These are phyloP conservation scores for Darksidea phi DNA, from an alignment of 495 filamentous ascomycete species.

Conservation along the genomic window DNA sequence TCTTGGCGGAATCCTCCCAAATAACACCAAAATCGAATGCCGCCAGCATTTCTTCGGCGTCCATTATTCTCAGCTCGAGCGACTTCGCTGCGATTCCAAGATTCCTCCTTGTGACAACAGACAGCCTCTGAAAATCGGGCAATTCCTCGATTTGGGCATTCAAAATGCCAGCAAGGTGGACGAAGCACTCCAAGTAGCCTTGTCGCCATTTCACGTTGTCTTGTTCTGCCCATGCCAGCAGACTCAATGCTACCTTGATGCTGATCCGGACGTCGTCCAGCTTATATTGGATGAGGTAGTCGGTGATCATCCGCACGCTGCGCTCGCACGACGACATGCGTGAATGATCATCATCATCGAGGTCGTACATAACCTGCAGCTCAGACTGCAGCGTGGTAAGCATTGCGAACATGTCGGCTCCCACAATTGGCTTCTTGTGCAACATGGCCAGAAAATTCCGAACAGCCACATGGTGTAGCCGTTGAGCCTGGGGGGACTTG, in stretches of 20 bases:
- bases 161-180: slow-evolving; percentile 67
- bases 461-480: slow-evolving; percentile 37
- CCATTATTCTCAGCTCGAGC: slow-evolving; percentile 60
- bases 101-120: slow-evolving; percentile 62
- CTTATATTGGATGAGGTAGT: slow-evolving; percentile 27
- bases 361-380: slow-evolving; percentile 38
- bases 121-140: slow-evolving; percentile 58
- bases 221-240: slow-evolving; percentile 64
- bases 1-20: slow-evolving; percentile 50
- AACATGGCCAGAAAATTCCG: slow-evolving; percentile 40
- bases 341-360: slow-evolving; percentile 29
- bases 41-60: slow-evolving; percentile 58
- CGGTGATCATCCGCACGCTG: slow-evolving; percentile 33
- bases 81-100: slow-evolving; percentile 62
- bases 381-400: slow-evolving; percentile 35
- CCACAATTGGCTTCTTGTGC: slow-evolving; percentile 38
- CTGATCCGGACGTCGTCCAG: slow-evolving; percentile 67
- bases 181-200: slow-evolving; percentile 67
- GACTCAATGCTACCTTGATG: slow-evolving; percentile 57
- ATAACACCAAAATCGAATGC: slow-evolving; percentile 63
- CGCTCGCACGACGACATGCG: slow-evolving; percentile 24
- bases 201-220: slow-evolving; percentile 61
- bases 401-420: slow-evolving; percentile 37
- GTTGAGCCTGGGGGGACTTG: slow-evolving; percentile 17
- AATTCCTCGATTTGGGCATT: slow-evolving; percentile 52